Evolutionary conservation across 495 filamentous ascomycete species (phyloP).

Genomic region (Entonaema liquescens): DNA sequence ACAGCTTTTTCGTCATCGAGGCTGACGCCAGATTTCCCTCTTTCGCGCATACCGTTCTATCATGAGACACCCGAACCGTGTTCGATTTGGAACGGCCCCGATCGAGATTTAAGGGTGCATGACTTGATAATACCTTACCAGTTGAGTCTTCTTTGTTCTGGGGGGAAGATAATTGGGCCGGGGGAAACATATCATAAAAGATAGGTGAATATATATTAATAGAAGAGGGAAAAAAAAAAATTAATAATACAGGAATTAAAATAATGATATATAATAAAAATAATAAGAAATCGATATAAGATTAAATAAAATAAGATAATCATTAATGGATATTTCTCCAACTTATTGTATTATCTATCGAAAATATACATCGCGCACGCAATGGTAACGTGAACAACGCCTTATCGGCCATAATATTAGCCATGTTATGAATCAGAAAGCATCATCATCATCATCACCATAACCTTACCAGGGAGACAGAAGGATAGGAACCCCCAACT

Average conservation of each 20-base stretch:
- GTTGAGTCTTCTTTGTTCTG: background rate
- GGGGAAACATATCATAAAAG: background rate
- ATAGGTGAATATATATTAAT: background rate
- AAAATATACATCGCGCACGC: background rate
- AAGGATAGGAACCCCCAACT: slow-evolving; percentile 18
- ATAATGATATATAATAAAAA: background rate
- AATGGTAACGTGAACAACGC: slow-evolving; percentile 1
- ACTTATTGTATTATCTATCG: slow-evolving; percentile 5
- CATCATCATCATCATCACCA: background rate
- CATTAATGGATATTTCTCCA: slow-evolving; percentile 2
- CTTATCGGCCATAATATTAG: background rate
- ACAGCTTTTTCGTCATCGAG: slow-evolving; percentile 28
- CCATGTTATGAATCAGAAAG: background rate
- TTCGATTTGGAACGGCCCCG: background rate
- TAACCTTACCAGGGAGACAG: background rate
- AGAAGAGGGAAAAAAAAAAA: background rate
- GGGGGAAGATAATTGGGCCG: background rate
- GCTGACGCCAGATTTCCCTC: slow-evolving; percentile 24
- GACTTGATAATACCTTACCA: slow-evolving; percentile 15
- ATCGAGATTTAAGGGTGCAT: slow-evolving; percentile 31
- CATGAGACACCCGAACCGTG: slow-evolving; percentile 6
- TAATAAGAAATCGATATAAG: background rate
- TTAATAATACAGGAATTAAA: background rate
- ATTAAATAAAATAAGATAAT: background rate
- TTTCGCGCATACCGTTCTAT: background rate